phyloP scores from a whole-genome alignment of 352 stramenopile genomes.

The Pythium periplocum region DNA sequence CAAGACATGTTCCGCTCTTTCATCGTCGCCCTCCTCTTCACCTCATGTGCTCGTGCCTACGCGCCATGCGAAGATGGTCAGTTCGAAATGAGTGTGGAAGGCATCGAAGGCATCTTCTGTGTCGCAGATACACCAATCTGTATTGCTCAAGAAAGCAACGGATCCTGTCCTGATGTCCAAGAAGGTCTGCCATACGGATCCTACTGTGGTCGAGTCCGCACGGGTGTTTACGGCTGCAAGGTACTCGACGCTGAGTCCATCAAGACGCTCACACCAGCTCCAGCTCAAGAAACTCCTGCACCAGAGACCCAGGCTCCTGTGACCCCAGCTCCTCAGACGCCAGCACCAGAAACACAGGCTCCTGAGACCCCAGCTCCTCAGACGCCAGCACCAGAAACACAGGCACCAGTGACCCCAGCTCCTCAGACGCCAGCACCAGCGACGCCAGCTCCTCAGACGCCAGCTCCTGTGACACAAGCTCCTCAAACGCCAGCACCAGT shows the following conservation, averaged over 20 bases:
- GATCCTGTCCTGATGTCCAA: slow-evolving; percentile 9
- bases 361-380: no score
- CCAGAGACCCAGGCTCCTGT: not conserved
- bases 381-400: no score
- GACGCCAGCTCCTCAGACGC: no score
- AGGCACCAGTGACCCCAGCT: no score
- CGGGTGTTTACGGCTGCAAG: slow-evolving; percentile 17
- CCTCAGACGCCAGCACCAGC: no score
- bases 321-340: no score
- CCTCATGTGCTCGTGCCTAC: no score
- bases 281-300: not conserved
- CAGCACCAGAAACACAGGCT: no score
- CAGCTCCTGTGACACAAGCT: no score
- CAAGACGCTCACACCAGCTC: not conserved
- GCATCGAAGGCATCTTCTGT: slow-evolving; percentile 5
- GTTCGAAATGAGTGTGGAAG: slow-evolving; percentile 12
- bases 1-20: no score
- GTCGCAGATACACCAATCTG: slow-evolving; percentile 5
- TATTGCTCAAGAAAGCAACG: slow-evolving; percentile 4
- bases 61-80: not conserved
- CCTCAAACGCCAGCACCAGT: not conserved
- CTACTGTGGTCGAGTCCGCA: slow-evolving; percentile 8
- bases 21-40: no score
- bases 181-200: slow-evolving; percentile 11
- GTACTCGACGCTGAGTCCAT: not conserved